These are phyloP conservation scores for Rhizophora apiculata DNA, from an alignment of 345 rosid species.

Conservation along the genomic window DNA sequence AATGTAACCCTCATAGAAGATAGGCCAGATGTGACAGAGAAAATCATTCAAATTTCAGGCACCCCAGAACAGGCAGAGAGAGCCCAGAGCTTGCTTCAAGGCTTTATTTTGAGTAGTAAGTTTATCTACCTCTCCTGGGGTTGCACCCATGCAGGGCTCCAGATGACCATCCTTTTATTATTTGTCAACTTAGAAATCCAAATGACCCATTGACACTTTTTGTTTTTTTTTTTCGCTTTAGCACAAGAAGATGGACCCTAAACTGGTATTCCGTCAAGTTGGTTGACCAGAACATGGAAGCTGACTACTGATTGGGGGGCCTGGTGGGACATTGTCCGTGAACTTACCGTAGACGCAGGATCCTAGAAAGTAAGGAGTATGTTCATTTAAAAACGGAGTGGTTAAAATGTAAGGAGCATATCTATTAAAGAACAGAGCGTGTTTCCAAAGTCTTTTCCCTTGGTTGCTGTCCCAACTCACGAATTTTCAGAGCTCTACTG, in stretches of 20 bases:
- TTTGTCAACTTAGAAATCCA: background rate
- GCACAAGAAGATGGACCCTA: slow-evolving; percentile 75
- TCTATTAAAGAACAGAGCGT: too few species aligned
- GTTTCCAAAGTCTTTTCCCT: too few species aligned
- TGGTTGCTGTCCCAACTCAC: too few species aligned
- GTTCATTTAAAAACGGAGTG: too few species aligned
- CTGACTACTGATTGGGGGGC: slow-evolving; percentile 3
- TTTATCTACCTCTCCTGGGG: slow-evolving; percentile 4
- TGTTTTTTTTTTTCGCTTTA: slow-evolving; percentile 21
- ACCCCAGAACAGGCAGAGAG: slow-evolving; percentile 94
- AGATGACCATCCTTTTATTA: too few species aligned
- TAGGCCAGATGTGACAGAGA: slow-evolving; percentile 59
- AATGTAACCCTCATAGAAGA: slow-evolving; percentile 75
- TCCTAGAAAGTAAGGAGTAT: too few species aligned
- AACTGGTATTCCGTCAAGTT: background rate
- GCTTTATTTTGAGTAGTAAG: slow-evolving; percentile 95
- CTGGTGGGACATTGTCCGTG: background rate
- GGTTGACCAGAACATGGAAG: slow-evolving; percentile 1
- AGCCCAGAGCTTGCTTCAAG: slow-evolving; percentile 97
- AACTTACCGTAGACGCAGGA: too few species aligned
- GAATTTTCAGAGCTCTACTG: too few species aligned
- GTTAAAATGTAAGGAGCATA: too few species aligned
- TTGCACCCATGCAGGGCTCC: background rate
- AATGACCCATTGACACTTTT: slow-evolving; percentile 1
- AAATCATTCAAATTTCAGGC: slow-evolving; percentile 81